Conservation (phyloP, 2,329 filamentous ascomycete genomes). For the Fusarium sp. region DNA sequence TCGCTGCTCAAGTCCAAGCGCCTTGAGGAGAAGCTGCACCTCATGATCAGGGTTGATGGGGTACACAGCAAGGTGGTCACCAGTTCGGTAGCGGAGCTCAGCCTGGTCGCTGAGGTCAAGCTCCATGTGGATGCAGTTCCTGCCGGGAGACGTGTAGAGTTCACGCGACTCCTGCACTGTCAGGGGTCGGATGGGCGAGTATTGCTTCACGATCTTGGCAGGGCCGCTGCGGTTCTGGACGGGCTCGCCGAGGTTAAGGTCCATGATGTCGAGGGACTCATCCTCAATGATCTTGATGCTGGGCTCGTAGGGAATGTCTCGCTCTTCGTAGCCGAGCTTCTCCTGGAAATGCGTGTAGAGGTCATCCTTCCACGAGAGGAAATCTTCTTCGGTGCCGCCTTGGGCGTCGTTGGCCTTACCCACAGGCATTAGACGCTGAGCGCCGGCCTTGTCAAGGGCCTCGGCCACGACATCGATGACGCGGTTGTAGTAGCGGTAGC, state of each 20-base stretch:
- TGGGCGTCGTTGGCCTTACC: slow-evolving; percentile 49
- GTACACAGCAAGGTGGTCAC: slow-evolving; percentile 56
- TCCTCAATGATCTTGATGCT: slow-evolving; percentile 36
- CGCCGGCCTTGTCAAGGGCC: slow-evolving; percentile 43
- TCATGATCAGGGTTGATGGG: slow-evolving; percentile 54
- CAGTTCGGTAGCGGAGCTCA: slow-evolving; percentile 52
- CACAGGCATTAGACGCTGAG: slow-evolving; percentile 42
- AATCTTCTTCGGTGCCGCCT: slow-evolving; percentile 52
- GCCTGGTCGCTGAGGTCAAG: slow-evolving; percentile 48
- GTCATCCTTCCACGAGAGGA: slow-evolving; percentile 51
- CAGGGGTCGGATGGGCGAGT: slow-evolving; percentile 34
- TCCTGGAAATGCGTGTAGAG: slow-evolving; percentile 39
- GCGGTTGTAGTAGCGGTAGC: slow-evolving; percentile 54
- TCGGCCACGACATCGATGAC: slow-evolving; percentile 48
- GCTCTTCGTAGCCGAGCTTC: slow-evolving; percentile 36
- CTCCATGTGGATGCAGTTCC: slow-evolving; percentile 53
- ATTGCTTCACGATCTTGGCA: slow-evolving; percentile 35
- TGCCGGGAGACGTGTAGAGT: slow-evolving; percentile 31
- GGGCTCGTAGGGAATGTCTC: slow-evolving; percentile 38
- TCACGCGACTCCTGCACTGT: slow-evolving; percentile 28
- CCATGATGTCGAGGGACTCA: slow-evolving; percentile 38
- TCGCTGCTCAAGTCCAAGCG: slow-evolving; percentile 40
- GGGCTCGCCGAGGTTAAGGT: slow-evolving; percentile 41
- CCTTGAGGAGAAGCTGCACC: slow-evolving; percentile 45
- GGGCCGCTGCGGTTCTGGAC: slow-evolving; percentile 34